Evolutionary conservation across 208 protist species (phyloP), one percentile per base, ranked within the genome.

Genomic region (Tritrichomonas musculus): DNA sequence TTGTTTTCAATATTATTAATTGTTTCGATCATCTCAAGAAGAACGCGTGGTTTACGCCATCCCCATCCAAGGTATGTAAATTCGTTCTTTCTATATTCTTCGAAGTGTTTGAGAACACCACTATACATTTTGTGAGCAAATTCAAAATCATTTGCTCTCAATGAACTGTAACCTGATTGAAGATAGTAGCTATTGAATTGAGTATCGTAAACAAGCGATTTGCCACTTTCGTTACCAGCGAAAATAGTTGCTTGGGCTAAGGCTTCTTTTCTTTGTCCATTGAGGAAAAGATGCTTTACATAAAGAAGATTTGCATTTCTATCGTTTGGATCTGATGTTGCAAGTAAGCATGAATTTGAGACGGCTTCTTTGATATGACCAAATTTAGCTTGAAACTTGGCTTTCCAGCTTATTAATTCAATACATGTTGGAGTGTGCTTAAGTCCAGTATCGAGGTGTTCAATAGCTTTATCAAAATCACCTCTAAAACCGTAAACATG

Each of bases 31-130:
- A 88, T 44, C 9, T 53, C 41, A 20, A 88, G 44, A 50, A 88
- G 77, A 14, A 47, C 77, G n/a, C 47, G 47, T 88, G 77, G 77
- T 14, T 39, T 25, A 13, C 47, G 25, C 14, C 41, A 88, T 33
- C 47, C 77, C 77, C 77, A 88, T 53, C 47, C 77, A 47, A 88
- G 44, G n/a, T 88, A 88, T 20, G 53, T 88, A 47, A 39, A 88
- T 36, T 88, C 47, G 27, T 49, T 49, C 30, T 88, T 88, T 27
- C 77, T 53, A 30, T 88, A 88, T 5, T 88, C 47, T 8, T 88
- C 77, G 47, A 88, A 88, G 47, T 88, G 77, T 50, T 33, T 88
- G 20, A 57, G 41, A 5, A 88, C 57, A 2, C 77, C 77, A 20
- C 57, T 49, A 30, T 88, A 88, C 47, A 88, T 60, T 33, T 88